A percentile compares a stretch with the other conserved stretches of the same genome.
Conservation (phyloP, 257 asterid species). For the Solanum chilense region DNA sequence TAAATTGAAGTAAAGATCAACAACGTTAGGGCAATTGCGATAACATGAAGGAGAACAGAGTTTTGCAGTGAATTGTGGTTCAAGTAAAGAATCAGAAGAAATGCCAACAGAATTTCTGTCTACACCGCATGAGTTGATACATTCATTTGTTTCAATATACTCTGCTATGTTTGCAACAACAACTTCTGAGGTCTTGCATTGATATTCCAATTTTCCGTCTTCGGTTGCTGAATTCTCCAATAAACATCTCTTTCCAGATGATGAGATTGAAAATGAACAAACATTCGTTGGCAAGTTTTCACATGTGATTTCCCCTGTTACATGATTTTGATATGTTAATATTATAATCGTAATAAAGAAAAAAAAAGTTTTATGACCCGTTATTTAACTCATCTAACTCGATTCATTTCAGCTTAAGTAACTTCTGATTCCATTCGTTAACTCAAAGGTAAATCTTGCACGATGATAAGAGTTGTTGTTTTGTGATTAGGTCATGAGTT, state of each 20-base stretch:
- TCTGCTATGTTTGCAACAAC: slow-evolving; percentile 10
- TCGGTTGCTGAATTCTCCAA: not conserved
- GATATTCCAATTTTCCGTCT: not conserved
- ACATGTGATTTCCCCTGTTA: slow-evolving; percentile 5
- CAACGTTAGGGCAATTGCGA: slow-evolving; percentile 14
- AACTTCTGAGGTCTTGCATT: slow-evolving; percentile 11
- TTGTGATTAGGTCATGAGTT: not conserved
- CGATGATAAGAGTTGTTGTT: not conserved
- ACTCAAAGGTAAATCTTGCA: no score
- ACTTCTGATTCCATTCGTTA: not conserved
- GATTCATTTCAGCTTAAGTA: not conserved
- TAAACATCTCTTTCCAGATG: slow-evolving; percentile 7
- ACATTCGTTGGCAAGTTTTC: slow-evolving; percentile 8
- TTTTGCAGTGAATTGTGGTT: slow-evolving; percentile 2
- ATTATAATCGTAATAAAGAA: not conserved
- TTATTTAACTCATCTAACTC: not conserved
- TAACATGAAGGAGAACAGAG: slow-evolving; percentile 17
- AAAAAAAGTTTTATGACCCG: not conserved
- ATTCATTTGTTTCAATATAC: slow-evolving; percentile 10
- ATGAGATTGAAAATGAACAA: slow-evolving; percentile 13
- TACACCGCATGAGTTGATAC: slow-evolving; percentile 20
- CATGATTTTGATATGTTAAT: not conserved
- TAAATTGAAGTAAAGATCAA: slow-evolving; percentile 18
- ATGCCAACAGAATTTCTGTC: slow-evolving; percentile 8
- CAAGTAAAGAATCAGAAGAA: slow-evolving; percentile 16